phyloP scores from a whole-genome alignment of 768 basidiomycete genomes.

The Strobilomyces confusus region DNA sequence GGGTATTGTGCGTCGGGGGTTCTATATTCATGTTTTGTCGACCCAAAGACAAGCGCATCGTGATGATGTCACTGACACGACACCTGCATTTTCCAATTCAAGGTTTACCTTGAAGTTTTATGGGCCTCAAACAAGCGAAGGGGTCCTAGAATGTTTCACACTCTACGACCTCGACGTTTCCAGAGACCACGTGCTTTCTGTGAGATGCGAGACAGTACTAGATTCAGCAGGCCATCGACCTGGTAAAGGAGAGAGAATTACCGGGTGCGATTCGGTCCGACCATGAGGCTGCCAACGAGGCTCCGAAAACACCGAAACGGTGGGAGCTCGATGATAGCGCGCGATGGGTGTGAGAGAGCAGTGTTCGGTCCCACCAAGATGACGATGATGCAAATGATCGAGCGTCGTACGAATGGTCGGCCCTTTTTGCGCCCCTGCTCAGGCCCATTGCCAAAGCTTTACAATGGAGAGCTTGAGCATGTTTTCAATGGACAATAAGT shows the following conservation, averaged over 20 bases:
- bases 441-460: no score
- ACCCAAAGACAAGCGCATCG: neutral
- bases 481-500: no score
- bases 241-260: neutral
- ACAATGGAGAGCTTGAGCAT: no score
- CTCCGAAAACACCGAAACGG: constrained; percentile 5
- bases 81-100: neutral
- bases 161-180: neutral
- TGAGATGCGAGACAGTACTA: no score
- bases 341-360: neutral
- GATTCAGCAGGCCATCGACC: neutral
- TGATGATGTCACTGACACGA: neutral
- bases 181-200: neutral
- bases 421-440: no score
- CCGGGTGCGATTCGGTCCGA: neutral
- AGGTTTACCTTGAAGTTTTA: neutral
- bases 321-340: neutral
- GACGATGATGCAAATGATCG: neutral
- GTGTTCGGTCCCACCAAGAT: neutral
- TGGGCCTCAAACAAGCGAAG: neutral
- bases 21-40: neutral
- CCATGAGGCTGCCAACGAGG: constrained; percentile 17
- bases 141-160: neutral
- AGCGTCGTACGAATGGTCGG: no score
- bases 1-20: neutral